A percentile compares a stretch with the other conserved stretches of the same genome.
phyloP scores from a whole-genome alignment of 2,329 filamentous ascomycete genomes.

The Ciborinia camelliae region DNA sequence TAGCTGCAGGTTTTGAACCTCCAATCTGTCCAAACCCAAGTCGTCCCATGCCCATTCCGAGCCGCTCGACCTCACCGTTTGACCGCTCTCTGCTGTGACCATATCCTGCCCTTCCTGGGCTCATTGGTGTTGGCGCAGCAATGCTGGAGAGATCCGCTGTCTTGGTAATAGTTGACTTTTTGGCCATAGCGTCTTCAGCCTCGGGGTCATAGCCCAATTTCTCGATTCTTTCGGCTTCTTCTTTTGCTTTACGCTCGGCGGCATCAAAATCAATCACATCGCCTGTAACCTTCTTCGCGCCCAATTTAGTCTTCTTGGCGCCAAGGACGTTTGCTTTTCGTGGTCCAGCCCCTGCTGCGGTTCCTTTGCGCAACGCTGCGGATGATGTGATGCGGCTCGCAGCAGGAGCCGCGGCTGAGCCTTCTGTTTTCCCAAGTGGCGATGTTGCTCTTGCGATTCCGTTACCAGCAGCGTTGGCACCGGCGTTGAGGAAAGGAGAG shows the following conservation, averaged over 20 bases:
- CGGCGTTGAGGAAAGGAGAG: conserved; percentile 84
- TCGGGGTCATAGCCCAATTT: conserved; percentile 95
- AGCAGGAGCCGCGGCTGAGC: conserved; percentile 51
- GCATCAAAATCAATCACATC: conserved; percentile 94
- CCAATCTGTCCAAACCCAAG: conserved; percentile 37
- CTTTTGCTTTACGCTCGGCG: conserved; percentile 93
- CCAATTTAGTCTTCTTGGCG: conserved; percentile 82
- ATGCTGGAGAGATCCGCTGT: conserved; percentile 57
- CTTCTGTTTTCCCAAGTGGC: conserved; percentile 65
- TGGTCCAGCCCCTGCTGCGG: conserved; percentile 56
- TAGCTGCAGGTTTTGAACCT: conserved; percentile 31
- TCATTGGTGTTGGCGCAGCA: conserved; percentile 70
- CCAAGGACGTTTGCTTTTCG: conserved; percentile 84
- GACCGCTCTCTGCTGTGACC: conserved; percentile 59
- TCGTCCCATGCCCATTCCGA: conserved; percentile 61
- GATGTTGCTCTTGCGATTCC: conserved; percentile 75
- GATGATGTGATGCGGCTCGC: conserved; percentile 73
- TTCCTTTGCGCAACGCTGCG: conserved; percentile 74
- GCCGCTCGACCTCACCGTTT: conserved; percentile 76
- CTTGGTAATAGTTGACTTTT: conserved; percentile 41
- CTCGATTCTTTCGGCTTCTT: conserved; percentile 92
- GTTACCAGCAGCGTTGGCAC: conserved; percentile 64
- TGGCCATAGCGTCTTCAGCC: conserved; percentile 59
- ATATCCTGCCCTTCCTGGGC: conserved; percentile 59
- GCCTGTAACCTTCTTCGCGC: conserved; percentile 82